Evolutionary conservation across 345 rosid genomes (phyloP), one percentile per base, ranked within the genome.

Genomic region (Erysimum cheiranthoides): DNA sequence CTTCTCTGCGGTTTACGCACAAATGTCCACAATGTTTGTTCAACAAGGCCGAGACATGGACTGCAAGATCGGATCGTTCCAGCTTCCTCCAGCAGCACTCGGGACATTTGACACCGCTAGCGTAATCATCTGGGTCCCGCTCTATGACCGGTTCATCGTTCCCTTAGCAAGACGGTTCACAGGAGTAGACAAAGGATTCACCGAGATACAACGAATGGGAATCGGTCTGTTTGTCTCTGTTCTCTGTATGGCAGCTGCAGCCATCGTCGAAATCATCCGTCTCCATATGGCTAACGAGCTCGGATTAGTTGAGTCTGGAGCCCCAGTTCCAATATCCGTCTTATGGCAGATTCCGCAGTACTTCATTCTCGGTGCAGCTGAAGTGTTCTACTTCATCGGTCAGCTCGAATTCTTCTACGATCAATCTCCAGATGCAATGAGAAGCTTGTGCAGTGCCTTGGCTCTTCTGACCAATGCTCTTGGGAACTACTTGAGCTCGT

Each of bases 321-420:
- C 71, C 0, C 76, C 93, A 0, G 93, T 92, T 30, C 98, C 98
- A 2, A 74, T 93, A 14, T 86, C 88, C 12, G 90, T 95, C 39
- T 77, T 92, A 3, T 95, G 97, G 99, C 99, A 95, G 68, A 82
- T 88, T 12, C 99, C 99, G 0, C 99, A 92, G n/a, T 95, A 85
- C 62, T 89, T 88, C 85, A 73, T 95, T 71, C 56, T 92, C 13
- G 97, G 97, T 27, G 96, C 97, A n/a, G 88, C 96, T 2, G 99
- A 90, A 80, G 96, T 95, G 5, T 95, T 83, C 51, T 89, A 86
- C 4, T 87, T 84, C 77, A 84, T 95, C 3, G 97, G 97, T 0
- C 97, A 89, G 82, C 85, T 92, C 0, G 93, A 95, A 83, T 95
- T 95, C 77, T 94, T 94, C 81, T 94, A 94, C 16, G 93, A 94